Evolutionary conservation across 2,329 filamentous ascomycete species (phyloP), one percentile per base, ranked within the genome.

Genomic region (Lecanicillium sp.): DNA sequence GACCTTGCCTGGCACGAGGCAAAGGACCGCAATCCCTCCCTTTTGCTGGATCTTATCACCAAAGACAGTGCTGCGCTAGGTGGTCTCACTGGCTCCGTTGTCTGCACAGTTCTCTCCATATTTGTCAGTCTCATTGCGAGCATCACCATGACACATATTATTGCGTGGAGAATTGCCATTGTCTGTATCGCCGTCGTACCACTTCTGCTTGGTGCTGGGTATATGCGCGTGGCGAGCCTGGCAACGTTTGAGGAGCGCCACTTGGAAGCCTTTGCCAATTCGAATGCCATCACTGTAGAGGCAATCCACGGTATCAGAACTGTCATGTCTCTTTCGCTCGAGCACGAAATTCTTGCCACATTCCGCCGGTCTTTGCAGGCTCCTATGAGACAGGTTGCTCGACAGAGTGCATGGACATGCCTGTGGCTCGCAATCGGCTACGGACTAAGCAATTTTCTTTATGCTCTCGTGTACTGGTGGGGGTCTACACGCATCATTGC

Each of bases 1-100:
- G 73, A 77, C 54, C 62, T 81, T 4, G 68, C 78, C 42, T 84
- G 79, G 77, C 77, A 81, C 53, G 69, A 78, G 52, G 76, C 76
- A 0, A 66, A 71, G 20, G 44, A 26, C 3, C 44, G 44, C 4
- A 74, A 62, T 9, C 75, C 78, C 0, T 64, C 70, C 1, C 57
- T 67, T 24, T 66, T 82, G 2, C 65, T 81, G 1, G 70, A 71
- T 1, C 70, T 74, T 51, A 78, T 83, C 40, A 79, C 78, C 3
- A 71, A 71, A 33, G 78, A 82, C 50, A 71, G 71, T 5, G 74
- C 72, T 45, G 68, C 75, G 1, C 54, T 82, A 29, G 74, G 71
- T 27, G 75, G 74, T 1, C 68, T 82, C 40, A 77, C 70, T 52
- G 77, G 77, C n/a, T 75, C 74, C 19, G 72, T 77, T 17, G 65